Evolutionary conservation across 1,284 basidiomycete genomes (phyloP).

Genomic region (Irpex sp.): DNA sequence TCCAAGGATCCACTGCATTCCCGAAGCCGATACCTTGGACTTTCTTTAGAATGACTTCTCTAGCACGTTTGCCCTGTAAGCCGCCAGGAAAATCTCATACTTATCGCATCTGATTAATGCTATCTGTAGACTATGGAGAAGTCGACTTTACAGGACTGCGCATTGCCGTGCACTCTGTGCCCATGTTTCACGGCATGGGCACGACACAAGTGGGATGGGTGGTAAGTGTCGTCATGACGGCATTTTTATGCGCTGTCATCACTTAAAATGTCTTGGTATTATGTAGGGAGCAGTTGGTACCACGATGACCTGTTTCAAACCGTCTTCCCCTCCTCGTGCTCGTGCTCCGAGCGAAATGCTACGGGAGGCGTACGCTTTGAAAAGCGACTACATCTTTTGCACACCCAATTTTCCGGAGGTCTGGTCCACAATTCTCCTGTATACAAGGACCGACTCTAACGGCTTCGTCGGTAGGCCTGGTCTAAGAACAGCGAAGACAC

Average conservation of each 20-base stretch:
- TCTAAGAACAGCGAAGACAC: constrained; percentile 9
- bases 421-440: neutral
- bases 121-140: constrained; percentile 17
- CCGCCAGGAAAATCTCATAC: neutral
- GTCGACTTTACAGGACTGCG: constrained; percentile 19
- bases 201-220: constrained; percentile 7
- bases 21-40: constrained; percentile 20
- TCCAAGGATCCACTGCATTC: constrained; percentile 19
- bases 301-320: constrained; percentile 17
- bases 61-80: constrained; percentile 10
- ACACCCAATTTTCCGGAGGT: constrained; percentile 22
- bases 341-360: constrained; percentile 20
- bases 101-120: neutral
- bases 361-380: constrained; percentile 8
- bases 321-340: constrained; percentile 16
- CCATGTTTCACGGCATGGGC: constrained; percentile 25
- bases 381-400: constrained; percentile 17
- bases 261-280: neutral
- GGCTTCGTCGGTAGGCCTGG: constrained; percentile 5
- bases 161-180: constrained; percentile 18
- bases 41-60: constrained; percentile 7
- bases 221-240: constrained; percentile 4
- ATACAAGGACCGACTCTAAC: neutral
- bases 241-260: neutral
- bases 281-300: constrained; percentile 16